A percentile compares a stretch with the other conserved stretches of the same genome.
These are phyloP conservation scores for Rutstroemia sp. DNA, from an alignment of 2,329 filamentous ascomycete species.

Conservation along the genomic window DNA sequence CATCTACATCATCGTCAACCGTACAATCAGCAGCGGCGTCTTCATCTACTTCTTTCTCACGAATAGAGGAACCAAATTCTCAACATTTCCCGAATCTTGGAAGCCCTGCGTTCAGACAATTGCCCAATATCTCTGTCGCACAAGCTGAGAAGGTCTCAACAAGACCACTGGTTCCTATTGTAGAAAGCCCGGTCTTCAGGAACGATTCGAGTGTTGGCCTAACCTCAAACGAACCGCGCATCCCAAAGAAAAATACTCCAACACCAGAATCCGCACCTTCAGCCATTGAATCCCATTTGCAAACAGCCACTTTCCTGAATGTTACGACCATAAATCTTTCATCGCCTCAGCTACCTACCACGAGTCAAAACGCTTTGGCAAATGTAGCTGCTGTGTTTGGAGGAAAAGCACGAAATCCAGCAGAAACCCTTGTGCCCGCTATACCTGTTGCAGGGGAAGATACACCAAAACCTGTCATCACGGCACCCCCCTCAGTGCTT, in stretches of 20 bases:
- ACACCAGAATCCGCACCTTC: not conserved
- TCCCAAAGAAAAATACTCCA: not conserved
- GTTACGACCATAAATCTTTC: not conserved
- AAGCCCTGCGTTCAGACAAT: not conserved
- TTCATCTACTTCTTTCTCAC: not conserved
- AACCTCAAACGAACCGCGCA: not conserved
- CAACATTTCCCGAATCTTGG: not conserved
- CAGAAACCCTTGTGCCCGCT: not conserved
- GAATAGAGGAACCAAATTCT: not conserved
- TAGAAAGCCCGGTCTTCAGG: not conserved
- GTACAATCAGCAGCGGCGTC: not conserved
- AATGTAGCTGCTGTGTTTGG: constrained; percentile 10
- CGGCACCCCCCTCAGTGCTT: not conserved
- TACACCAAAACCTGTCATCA: not conserved
- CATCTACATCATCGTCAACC: not conserved
- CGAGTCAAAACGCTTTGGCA: constrained; percentile 3
- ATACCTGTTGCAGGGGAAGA: not conserved
- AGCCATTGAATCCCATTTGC: not conserved
- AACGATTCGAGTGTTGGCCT: not conserved
- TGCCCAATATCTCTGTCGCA: not conserved
- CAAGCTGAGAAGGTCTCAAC: not conserved
- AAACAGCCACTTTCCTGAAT: not conserved
- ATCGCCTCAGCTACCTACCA: not conserved
- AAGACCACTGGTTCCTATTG: not conserved
- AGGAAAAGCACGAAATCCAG: not conserved